Percentiles rank a stretch among this genome's conserved stretches.
Conservation (phyloP, 2,329 filamentous ascomycete genomes). For the Geosmithia flava region DNA sequence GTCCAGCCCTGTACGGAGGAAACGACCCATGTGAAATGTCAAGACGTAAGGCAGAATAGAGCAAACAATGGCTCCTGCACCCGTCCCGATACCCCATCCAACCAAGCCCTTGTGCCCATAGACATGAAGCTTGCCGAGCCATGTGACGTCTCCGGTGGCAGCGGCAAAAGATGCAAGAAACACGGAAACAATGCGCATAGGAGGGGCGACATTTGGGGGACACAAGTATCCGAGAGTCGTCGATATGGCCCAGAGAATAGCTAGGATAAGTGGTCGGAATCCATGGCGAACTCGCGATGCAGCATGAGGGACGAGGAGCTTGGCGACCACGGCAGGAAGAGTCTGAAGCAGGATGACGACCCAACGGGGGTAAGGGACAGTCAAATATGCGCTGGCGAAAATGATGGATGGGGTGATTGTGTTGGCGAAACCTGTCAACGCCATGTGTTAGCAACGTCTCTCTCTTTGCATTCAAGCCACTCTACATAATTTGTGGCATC, state of each 20-base stretch:
- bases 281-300: slow-evolving; percentile 3
- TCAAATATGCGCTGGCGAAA: slow-evolving; percentile 20
- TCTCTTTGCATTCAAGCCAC: neutral
- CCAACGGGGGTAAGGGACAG: slow-evolving; percentile 18
- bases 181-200: slow-evolving; percentile 14
- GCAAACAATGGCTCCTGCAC: slow-evolving; percentile 13
- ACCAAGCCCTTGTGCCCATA: slow-evolving; percentile 16
- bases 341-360: slow-evolving; percentile 17
- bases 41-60: slow-evolving; percentile 16
- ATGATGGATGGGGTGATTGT: slow-evolving; percentile 15
- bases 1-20: slow-evolving; percentile 14
- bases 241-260: slow-evolving; percentile 14
- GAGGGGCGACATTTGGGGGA: slow-evolving; percentile 19
- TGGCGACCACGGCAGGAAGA: slow-evolving; percentile 15
- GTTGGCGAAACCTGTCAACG: slow-evolving; percentile 14
- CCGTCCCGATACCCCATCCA: slow-evolving; percentile 22
- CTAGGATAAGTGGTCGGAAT: slow-evolving; percentile 14
- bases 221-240: slow-evolving; percentile 12
- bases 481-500: no score
- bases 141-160: slow-evolving; percentile 17
- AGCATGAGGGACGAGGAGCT: slow-evolving; percentile 13
- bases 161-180: slow-evolving; percentile 14
- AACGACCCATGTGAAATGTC: slow-evolving; percentile 12
- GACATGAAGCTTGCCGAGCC: slow-evolving; percentile 14
- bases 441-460: neutral